Evolutionary conservation across 495 filamentous ascomycete genomes (phyloP).

Genomic region (Evernia prunastri): DNA sequence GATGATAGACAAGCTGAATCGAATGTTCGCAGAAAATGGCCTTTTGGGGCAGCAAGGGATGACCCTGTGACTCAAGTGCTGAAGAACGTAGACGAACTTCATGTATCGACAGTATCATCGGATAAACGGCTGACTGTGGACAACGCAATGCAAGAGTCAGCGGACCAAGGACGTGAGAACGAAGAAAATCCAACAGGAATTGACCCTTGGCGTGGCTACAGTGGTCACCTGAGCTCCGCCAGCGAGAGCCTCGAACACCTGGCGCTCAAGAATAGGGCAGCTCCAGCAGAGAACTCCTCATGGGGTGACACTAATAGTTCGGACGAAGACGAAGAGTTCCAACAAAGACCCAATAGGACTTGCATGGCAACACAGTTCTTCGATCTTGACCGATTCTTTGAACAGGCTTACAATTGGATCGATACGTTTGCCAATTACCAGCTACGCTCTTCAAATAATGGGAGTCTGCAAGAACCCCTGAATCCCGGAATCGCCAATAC

Average conservation of each 20-base stretch:
- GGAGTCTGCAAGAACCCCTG: conserved; percentile 12
- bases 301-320: neutral
- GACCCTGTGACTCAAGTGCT: neutral
- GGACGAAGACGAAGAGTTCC: neutral
- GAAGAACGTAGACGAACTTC: neutral
- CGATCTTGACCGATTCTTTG: conserved; percentile 14
- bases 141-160: no score
- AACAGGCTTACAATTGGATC: conserved; percentile 23
- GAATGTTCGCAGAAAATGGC: neutral
- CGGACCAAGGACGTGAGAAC: neutral
- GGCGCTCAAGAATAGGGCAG: neutral
- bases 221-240: neutral
- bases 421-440: conserved; percentile 21
- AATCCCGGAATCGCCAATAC: conserved; percentile 34
- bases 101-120: no score
- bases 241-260: neutral
- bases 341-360: neutral
- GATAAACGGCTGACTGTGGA: neutral
- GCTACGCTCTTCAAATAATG: conserved; percentile 16
- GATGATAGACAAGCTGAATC: neutral
- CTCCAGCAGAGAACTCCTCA: neutral
- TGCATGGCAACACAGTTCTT: conserved; percentile 5
- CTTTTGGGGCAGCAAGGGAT: neutral
- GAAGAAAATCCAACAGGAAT: neutral
- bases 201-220: neutral